These are phyloP conservation scores for Somion occarium DNA, from an alignment of 1,284 basidiomycete genomes.

Conservation along the genomic window DNA sequence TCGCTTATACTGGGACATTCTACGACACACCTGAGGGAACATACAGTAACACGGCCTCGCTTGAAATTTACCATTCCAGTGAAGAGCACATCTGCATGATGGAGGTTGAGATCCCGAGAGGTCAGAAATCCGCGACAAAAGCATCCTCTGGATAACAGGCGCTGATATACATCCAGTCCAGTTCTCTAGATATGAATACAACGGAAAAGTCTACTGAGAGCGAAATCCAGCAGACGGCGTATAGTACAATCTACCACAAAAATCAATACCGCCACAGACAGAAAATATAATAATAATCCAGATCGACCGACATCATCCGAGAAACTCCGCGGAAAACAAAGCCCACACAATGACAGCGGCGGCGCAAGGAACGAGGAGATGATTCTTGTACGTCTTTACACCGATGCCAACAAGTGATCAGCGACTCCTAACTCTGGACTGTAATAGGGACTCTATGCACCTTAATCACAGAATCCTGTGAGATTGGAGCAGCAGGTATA, in stretches of 20 bases:
- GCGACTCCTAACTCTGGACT: neutral
- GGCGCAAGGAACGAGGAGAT: neutral
- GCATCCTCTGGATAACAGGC: too few species aligned
- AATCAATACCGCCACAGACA: neutral
- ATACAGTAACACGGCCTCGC: too few species aligned
- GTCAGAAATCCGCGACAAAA: too few species aligned
- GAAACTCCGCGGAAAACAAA: neutral
- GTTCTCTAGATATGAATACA: neutral
- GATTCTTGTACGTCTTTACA: neutral
- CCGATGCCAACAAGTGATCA: neutral
- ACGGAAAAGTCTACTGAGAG: neutral
- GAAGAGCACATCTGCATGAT: too few species aligned
- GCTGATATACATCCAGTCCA: neutral
- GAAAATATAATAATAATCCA: neutral
- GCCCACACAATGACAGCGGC: neutral
- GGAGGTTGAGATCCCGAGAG: too few species aligned
- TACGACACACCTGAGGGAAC: too few species aligned
- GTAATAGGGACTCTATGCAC: neutral
- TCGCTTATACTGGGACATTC: too few species aligned
- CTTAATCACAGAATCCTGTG: neutral
- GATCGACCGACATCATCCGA: neutral
- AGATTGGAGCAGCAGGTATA: neutral
- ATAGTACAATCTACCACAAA: neutral
- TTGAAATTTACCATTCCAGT: too few species aligned
- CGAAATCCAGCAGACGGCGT: neutral